phyloP scores from a whole-genome alignment of 345 rosid species.

The Boechera divaricarpa region DNA sequence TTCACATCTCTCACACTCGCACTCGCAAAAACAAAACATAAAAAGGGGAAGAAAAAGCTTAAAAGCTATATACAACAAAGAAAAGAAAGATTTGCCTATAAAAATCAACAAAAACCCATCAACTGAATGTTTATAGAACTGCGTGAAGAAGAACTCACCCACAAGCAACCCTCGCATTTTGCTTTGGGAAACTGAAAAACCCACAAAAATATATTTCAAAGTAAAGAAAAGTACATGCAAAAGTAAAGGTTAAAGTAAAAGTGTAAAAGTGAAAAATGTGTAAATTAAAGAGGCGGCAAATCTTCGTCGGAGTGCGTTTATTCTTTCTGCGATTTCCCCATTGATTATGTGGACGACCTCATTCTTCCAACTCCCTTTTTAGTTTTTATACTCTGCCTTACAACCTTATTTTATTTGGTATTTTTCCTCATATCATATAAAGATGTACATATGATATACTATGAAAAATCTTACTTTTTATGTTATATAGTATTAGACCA shows the following conservation, averaged over 20 bases:
- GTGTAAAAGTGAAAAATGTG: conserved; percentile 26
- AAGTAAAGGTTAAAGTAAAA: conserved; percentile 41
- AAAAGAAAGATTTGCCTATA: conserved; percentile 4
- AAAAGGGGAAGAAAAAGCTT: not conserved
- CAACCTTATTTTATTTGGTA: conserved; percentile 2
- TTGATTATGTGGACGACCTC: conserved; percentile 42
- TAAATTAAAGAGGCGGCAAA: conserved; percentile 33
- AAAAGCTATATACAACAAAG: conserved; percentile 12
- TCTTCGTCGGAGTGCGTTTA: conserved; percentile 63
- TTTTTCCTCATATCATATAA: not conserved
- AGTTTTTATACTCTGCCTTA: not conserved
- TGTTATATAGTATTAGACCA: too few relatives aligned
- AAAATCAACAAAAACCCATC: conserved; percentile 21
- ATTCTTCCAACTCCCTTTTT: conserved; percentile 37
- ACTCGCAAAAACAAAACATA: not conserved
- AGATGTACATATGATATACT: too few relatives aligned
- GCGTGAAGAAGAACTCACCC: conserved; percentile 35
- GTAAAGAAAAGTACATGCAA: conserved; percentile 38
- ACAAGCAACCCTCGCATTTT: conserved; percentile 34
- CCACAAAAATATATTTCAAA: conserved; percentile 30
- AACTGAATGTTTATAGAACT: conserved; percentile 15
- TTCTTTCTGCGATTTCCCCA: conserved; percentile 41
- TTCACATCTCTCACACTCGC: conserved; percentile 5
- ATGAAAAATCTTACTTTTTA: too few relatives aligned
- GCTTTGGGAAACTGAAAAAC: conserved; percentile 21